A percentile compares a stretch with the other conserved stretches of the same genome.
Conservation (phyloP, 139 green algal species). For the Chlamydomonas sp. region DNA sequence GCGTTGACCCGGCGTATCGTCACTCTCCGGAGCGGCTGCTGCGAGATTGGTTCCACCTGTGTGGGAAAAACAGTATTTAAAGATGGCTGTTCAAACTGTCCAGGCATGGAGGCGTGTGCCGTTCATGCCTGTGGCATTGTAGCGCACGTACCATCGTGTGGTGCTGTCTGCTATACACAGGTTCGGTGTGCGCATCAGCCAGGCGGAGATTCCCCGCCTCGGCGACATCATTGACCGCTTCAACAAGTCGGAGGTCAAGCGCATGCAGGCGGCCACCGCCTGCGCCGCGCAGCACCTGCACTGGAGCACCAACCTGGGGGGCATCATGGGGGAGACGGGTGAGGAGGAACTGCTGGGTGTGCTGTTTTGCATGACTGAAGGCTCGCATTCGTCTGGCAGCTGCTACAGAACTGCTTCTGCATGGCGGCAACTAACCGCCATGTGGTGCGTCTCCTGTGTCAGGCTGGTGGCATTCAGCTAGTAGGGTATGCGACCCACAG, state of each 20-base stretch:
- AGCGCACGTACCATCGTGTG: not conserved
- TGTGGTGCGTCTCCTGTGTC: no score
- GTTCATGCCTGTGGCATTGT: not conserved
- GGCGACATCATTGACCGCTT: slow-evolving; percentile 8
- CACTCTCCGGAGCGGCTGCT: no score
- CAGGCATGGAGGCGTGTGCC: not conserved
- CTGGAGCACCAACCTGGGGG: slow-evolving; percentile 53
- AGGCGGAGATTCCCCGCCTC: slow-evolving; percentile 16
- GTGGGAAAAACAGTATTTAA: not conserved
- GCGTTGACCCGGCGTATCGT: no score
- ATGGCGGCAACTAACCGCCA: no score
- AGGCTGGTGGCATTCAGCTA: no score
- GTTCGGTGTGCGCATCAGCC: slow-evolving; percentile 28
- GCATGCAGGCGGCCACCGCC: slow-evolving; percentile 19
- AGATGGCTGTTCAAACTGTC: not conserved
- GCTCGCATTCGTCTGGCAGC: not conserved
- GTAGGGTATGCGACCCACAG: no score
- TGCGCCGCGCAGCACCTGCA: slow-evolving; percentile 61
- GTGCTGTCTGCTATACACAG: not conserved
- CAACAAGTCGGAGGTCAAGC: not conserved
- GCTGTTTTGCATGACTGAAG: no score
- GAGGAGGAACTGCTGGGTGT: not conserved
- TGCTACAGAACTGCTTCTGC: not conserved
- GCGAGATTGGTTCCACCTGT: no score
- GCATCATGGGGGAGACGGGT: slow-evolving; percentile 53